Base-by-base conservation (phyloP, 2,329 filamentous ascomycete species). In the Akanthomyces uredinophilus region DNA sequence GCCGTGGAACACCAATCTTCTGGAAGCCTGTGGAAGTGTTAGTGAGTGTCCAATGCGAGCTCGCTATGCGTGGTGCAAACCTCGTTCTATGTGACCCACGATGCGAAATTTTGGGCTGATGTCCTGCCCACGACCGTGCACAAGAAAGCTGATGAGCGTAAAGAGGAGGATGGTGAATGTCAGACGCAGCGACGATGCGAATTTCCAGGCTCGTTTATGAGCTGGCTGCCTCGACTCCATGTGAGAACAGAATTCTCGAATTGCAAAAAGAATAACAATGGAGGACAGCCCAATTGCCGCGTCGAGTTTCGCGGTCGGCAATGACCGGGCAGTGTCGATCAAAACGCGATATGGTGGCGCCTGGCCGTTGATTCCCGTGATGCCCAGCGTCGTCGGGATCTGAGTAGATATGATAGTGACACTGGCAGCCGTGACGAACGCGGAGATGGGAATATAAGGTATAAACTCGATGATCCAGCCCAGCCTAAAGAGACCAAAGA, bases 121-220 rank as follows among this genome's bases (percentile, higher is more conserved):
- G 0, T 68, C 71, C 13, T n/a, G 24, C 4, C 80, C 77, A 59
- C 85, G 73, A 10, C 83, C 76, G 67, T 91, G 88, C 61, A 84
- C 83, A 5, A 91, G 77, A 64, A 83, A 91, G 71, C 88, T 89
- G 70, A 93, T 85, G 65, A 92, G 73, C 2, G 88, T 91, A 73
- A 91, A 92, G 2, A 93, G 79, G 24, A 92, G 72, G 69, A 93
- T 90, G 60, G 91, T 85, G 68, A 93, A 90, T 0, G 86, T 89
- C 32, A 90, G 87, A 13, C 90, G 84, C 7, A 93, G 78, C 0
- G 91, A 92, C n/a, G 85, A 87, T 41, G 86, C 71, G 72, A 91
- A 91, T 69, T 91, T 90, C 81, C 87, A 92, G 5, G 84, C 69
- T 72, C 88, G 88, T 63, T 82, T 82, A 53, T 78, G 79, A 6